Evolutionary conservation across 2,329 filamentous ascomycete genomes (phyloP).

Genomic region (Akanthomyces dipterigenus): DNA sequence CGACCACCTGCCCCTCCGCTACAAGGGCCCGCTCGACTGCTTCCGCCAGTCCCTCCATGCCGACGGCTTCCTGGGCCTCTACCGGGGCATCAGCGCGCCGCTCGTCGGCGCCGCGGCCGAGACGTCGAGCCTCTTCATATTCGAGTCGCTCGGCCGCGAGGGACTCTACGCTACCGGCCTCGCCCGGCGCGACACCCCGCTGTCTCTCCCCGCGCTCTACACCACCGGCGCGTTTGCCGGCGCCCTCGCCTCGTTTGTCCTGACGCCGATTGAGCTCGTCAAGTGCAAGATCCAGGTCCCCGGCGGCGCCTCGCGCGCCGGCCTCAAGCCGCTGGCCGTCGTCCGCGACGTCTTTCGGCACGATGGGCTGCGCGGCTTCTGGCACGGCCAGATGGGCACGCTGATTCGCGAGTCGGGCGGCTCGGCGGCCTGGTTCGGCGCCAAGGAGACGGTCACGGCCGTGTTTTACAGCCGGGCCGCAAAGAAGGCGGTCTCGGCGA

Average conservation of each 20-base stretch:
- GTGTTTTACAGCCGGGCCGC: slow-evolving; percentile 58
- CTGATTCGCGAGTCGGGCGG: slow-evolving; percentile 91
- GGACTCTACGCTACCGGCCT: slow-evolving; percentile 49
- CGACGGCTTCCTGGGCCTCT: slow-evolving; percentile 76
- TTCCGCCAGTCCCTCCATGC: slow-evolving; percentile 77
- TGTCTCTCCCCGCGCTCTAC: slow-evolving; percentile 71
- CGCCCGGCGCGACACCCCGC: slow-evolving; percentile 44
- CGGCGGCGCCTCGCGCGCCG: slow-evolving; percentile 33
- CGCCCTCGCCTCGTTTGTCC: slow-evolving; percentile 79
- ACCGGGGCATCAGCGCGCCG: slow-evolving; percentile 88
- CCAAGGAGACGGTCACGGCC: slow-evolving; percentile 72
- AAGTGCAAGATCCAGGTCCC: slow-evolving; percentile 98
- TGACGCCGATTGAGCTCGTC: slow-evolving; percentile 93
- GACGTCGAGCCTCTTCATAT: slow-evolving; percentile 88
- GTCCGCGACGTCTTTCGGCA: slow-evolving; percentile 75
- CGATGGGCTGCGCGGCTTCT: slow-evolving; percentile 80
- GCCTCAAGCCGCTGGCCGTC: slow-evolving; percentile 60
- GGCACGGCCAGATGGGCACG: slow-evolving; percentile 91
- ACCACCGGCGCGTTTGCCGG: slow-evolving; percentile 80
- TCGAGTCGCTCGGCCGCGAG: slow-evolving; percentile 69
- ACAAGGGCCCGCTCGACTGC: slow-evolving; percentile 84
- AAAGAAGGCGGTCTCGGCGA: slow-evolving; percentile 30
- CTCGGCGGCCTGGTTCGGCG: slow-evolving; percentile 90
- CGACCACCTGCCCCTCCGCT: slow-evolving; percentile 71
- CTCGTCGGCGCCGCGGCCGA: slow-evolving; percentile 87